Evolutionary conservation across 1,284 basidiomycete genomes (phyloP), one percentile per base, ranked within the genome.

Genomic region (Sanghuangporus baumii): DNA sequence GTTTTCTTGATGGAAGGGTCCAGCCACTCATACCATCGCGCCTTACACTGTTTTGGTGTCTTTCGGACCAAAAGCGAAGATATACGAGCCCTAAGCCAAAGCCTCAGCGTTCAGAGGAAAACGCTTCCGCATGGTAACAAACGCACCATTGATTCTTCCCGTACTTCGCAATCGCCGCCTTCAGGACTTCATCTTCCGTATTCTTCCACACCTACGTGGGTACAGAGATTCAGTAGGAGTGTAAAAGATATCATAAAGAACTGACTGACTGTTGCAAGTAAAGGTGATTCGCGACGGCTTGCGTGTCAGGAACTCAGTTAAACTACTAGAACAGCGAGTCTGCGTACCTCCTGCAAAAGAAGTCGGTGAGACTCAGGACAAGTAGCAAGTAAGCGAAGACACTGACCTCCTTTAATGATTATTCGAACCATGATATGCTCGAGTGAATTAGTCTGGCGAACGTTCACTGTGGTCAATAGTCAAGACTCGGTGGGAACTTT

Each of bases 1-100:
- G 96, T 98, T 82, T 99, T 99, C 77, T 98, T 99, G 78, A 99
- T 99, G 57, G 95, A 96, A 6, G 97, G 97, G 76, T 99, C 97
- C 60, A 99, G 81, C 97, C 97, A 99, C 79, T 99, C 97, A 75
- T 98, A 98, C 97, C 97, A 99, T 64, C 93, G 86, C 3, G 96
- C 97, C 76, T 99, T 99, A 81, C 97, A 99, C 78, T 99, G 97
- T 75, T 99, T 99, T 11, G 97, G 96, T 11, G 97, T 99, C 79
- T 99, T 99, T 69, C 97, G 87, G 48, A 99, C 97, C 57, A 99
- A 85, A 34, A 99, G 81, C 46, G 96, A 99, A 7, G 95, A 98
- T 74, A 99, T 99, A 71, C 96, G 94, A 26, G 97, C 96, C 96
- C 96, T 93, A 63, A 60, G 65, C 37, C 43, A 31, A 48, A 46